Base-by-base conservation (phyloP, 148 eudicot species). In the Heliosperma pusillum region DNA sequence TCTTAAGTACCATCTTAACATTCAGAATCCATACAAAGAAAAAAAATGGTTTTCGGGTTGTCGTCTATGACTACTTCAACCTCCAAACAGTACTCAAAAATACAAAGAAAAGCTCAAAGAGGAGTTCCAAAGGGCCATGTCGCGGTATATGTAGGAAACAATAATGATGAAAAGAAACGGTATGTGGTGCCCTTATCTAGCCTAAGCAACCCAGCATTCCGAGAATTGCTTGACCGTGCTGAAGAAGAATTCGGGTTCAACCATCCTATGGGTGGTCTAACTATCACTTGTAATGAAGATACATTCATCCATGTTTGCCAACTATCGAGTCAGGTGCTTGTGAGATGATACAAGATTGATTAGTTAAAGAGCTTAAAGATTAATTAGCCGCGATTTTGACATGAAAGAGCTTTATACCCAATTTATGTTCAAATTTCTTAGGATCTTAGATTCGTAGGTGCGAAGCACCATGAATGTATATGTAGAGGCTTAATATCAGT, bases 91-190 rank as follows among this genome's bases (percentile, higher is more conserved):
- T 53, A 53, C 65, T 26, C 69, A 40, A 78, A 79, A 70, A 15
- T 81, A 60, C 76, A 77, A 52, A 80, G 15, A 36, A 82, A 64
- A 72, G 78, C 74, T 52, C 64, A 81, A 40, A 69, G 65, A 19
- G 75, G 42, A 53, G 84, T 86, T 25, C 82, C 83, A 15, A 87
- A 82, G 73, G 84, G 82, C 47, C 79, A 84, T 71, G 25, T 84
- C 12, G 86, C 81, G 44, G 87, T 88, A 21, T 84, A 84, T 62
- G 83, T 84, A 71, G 87, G 85, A 56, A 82, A 82, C 1, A n/a
- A 60, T 24, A 25, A 69, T 68, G 60, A 30, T 22, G 66, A 82
- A 70, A 78, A 69, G 83, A 84, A 67, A 72, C 61, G 85, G 2
- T 82, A 74, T 79, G 74, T 83, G 52, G 76, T 86, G 47, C 85